Evolutionary conservation across 495 filamentous ascomycete species (phyloP), one percentile per base, ranked within the genome.

Genomic region (Hypoxylon subgilvum): DNA sequence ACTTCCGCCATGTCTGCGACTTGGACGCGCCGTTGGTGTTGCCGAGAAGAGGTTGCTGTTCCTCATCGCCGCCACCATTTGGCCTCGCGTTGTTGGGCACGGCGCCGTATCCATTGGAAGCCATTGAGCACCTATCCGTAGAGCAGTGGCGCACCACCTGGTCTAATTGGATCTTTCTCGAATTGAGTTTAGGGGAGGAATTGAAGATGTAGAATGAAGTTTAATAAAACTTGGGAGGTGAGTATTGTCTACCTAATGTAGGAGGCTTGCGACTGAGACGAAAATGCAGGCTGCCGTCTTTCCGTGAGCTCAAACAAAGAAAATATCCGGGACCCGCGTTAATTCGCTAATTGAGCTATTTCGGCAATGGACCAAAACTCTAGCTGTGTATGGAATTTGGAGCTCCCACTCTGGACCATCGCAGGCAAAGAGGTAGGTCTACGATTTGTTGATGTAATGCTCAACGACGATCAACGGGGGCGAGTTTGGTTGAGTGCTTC

Each of bases 11-110:
- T 64, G 49, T 45, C 23, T 57, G 28, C 1, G 43, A 21, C 16
- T 56, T 49, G 4, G 42, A 36, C 9, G 50, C 47, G 32, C 47
- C 59, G 42, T 40, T 59, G 18, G 41, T 56, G 9, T 21, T 28
- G 30, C 39, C n/a, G 2, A 66, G 59, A 17, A 79, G 57, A 56
- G 82, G 68, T 6, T 76, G 70, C 56, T 71, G 61, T 59, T 80
- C 67, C 51, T 78, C 74, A 48, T 76, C 73, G 23, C 40, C 51
- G 30, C 52, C 18, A 36, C 27, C 14, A 31, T 39, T 30, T 38
- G 32, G 47, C 25, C 55, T 28, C 5, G 50, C 41, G 19, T 44
- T 57, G 3, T 17, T 53, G 17, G 52, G 53, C 6, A 64, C 6
- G 35, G 49, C 23, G 34, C 64, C 55, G 32, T 68, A 62, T 17